A percentile compares a stretch with the other conserved stretches of the same genome.
Conservation (phyloP, 2,329 filamentous ascomycete species). For the Fusarium multiceps region DNA sequence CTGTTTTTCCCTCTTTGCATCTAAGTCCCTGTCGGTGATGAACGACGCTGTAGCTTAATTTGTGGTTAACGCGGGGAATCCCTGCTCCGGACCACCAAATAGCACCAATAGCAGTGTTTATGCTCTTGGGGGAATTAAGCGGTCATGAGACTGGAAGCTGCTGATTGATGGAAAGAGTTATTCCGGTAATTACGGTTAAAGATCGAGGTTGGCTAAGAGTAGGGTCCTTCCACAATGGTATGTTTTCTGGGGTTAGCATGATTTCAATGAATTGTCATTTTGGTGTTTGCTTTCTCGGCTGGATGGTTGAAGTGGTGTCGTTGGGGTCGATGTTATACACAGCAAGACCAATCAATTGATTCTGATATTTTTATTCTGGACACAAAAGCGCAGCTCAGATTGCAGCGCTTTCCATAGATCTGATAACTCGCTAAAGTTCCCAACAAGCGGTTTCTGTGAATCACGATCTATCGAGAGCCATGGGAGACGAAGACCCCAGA, state of each 20-base stretch:
- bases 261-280: background rate
- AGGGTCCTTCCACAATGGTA: background rate
- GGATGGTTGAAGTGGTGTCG: background rate
- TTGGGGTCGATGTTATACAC: background rate
- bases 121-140: background rate
- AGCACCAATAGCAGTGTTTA: slow-evolving; percentile 34
- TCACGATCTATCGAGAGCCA: background rate
- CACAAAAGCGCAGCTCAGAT: background rate
- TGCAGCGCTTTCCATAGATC: background rate
- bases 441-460: background rate
- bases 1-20: background rate
- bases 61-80: slow-evolving; percentile 33
- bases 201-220: slow-evolving; percentile 1
- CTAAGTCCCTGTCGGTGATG: background rate
- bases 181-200: slow-evolving; percentile 26
- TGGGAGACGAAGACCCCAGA: background rate
- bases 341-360: background rate
- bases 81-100: slow-evolving; percentile 22
- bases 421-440: background rate
- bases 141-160: background rate
- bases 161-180: slow-evolving; percentile 2
- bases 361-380: background rate
- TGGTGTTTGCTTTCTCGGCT: background rate
- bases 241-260: background rate
- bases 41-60: background rate